Base-by-base conservation (phyloP, 345 rosid species). In the Jatropha curcas region DNA sequence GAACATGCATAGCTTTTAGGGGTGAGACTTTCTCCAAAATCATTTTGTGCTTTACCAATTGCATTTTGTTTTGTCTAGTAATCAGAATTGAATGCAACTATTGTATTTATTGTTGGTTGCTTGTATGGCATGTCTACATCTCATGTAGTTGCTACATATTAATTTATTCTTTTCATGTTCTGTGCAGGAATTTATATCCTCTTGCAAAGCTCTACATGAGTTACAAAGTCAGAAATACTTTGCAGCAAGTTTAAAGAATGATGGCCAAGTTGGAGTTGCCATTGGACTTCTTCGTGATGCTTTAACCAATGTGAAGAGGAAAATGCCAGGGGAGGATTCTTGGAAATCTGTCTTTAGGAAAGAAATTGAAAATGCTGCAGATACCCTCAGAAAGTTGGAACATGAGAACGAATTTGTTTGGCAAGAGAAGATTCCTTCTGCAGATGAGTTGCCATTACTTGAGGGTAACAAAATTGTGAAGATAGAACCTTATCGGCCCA, bases 391-490 rank as follows among this genome's bases (percentile, higher is more conserved):
- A 5, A 92, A 84, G 82, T 81, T 83, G 30, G 92, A 88, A 71
- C 75, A 65, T 12, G 84, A 86, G 75, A 92, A 92, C 45, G 92
- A 88, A 62, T 77, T 80, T 55, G 84, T 88, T 65, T 86, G 90
- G 83, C 80, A 80, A 50, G 84, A 86, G 57, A 90, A 81, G 78
- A 81, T 88, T 34, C 78, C 90, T 25, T 25, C 4, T 4, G 82
- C 64, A 0, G 86, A 79, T 57, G 90, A 85, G 66, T 76, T 84
- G 74, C 94, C 96, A 7, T 25, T 35, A 61, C 90, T 88, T 22
- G 83, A 81, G 68, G 96, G 89, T 43, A 83, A 64, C 81, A 88
- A 79, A 81, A 90, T 92, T 20, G 91, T 86, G 76, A 82, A 77
- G 24, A 73, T 82, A 22, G 83, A 83, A 65, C 79, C 87, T 58